Evolutionary conservation across 164 flowering plant genomes (phyloP).

Genomic region (Magnolia sinica): DNA sequence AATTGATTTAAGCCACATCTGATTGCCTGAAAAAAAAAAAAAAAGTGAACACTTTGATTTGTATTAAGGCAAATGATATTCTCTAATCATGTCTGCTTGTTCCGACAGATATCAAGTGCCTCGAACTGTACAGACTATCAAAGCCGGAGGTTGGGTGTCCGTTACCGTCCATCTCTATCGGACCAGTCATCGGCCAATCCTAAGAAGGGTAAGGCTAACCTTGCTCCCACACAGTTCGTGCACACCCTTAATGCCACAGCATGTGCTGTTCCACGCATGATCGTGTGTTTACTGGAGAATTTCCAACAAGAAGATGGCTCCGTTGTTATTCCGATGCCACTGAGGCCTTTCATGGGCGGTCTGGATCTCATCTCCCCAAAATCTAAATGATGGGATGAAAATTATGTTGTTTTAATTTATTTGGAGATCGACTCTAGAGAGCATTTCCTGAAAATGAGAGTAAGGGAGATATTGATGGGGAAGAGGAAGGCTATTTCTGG

Average conservation of each 20-base stretch:
- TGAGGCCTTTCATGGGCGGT: conserved; percentile 92
- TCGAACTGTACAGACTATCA: conserved; percentile 97
- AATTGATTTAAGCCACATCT: no score
- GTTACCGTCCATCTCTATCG: conserved; percentile 59
- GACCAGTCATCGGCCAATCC: conserved; percentile 32
- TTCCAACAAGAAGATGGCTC: conserved; percentile 94
- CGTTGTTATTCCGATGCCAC: conserved; percentile 64
- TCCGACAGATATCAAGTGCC: conserved; percentile 87
- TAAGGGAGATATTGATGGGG: neutral
- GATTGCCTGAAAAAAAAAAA: no score
- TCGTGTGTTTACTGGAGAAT: conserved; percentile 80
- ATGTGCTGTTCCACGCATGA: conserved; percentile 94
- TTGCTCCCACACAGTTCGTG: conserved; percentile 67
- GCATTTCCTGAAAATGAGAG: neutral
- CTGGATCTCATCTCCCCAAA: conserved; percentile 48
- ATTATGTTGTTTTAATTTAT: neutral
- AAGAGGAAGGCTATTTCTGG: no score
- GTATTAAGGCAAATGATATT: no score
- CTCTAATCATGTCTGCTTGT: neutral
- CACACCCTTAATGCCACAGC: conserved; percentile 97
- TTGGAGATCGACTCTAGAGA: neutral
- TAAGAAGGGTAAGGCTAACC: conserved; percentile 57
- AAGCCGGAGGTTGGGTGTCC: conserved; percentile 86
- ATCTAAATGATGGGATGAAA: conserved; percentile 18
- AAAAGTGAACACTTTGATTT: no score